Evolutionary conservation across 208 protist species (phyloP).

Genomic region (Willaertia magna): DNA sequence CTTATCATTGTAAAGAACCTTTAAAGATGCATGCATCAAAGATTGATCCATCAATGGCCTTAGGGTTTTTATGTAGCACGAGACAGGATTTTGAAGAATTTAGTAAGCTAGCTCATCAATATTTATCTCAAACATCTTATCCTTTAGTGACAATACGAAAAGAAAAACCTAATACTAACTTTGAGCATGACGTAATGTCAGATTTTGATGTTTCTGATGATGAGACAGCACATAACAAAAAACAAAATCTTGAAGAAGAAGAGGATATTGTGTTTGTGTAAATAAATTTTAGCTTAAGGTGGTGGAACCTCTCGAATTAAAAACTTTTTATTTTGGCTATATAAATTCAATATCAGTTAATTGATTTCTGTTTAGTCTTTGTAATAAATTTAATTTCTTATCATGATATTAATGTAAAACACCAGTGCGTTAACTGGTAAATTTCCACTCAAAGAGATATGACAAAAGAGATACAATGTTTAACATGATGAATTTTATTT

Average conservation of each 20-base stretch:
- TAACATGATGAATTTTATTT: no score
- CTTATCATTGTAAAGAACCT: neutral
- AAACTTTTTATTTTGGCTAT: no score
- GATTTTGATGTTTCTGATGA: neutral
- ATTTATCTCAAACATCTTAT: neutral
- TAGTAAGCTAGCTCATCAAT: neutral
- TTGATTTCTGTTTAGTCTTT: no score
- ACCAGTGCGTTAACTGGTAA: no score
- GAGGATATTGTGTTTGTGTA: neutral
- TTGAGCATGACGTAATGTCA: neutral
- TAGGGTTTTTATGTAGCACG: neutral
- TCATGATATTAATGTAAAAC: no score
- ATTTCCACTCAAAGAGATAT: no score
- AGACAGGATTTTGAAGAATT: slow-evolving; percentile 7
- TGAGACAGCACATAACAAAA: neutral
- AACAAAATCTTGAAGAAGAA: neutral
- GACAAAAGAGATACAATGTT: no score
- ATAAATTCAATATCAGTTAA: no score
- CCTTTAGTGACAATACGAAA: neutral
- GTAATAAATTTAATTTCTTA: no score
- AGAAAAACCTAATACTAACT: neutral
- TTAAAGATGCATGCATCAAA: neutral
- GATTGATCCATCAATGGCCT: slow-evolving; percentile 4
- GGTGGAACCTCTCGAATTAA: no score
- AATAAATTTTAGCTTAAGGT: no score